Percentiles rank a stretch among this genome's conserved stretches.
These are phyloP conservation scores for Sporobolus alterniflorus DNA, from an alignment of 202 grass and related monocot species.

Conservation along the genomic window DNA sequence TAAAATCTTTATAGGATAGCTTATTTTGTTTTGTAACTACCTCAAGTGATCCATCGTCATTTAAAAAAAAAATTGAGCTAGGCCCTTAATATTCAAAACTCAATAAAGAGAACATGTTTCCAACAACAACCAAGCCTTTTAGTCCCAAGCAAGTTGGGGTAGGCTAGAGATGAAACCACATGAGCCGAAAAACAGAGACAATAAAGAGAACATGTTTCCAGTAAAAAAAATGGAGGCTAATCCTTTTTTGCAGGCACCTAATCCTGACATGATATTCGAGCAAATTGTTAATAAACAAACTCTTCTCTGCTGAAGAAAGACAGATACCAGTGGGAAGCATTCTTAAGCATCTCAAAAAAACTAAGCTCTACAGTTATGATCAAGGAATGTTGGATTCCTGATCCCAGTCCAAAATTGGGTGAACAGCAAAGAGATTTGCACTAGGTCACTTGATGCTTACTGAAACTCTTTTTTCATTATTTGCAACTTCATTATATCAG, in stretches of 20 bases:
- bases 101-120: neutral
- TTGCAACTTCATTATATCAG: neutral
- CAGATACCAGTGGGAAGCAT: neutral
- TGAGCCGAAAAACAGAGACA: no score
- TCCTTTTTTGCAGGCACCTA: neutral
- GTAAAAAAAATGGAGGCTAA: neutral
- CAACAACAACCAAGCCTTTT: no score
- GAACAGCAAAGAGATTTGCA: neutral
- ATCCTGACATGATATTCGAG: neutral
- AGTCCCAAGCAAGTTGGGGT: no score
- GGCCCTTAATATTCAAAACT: conserved; percentile 1
- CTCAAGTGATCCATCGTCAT: neutral
- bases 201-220: neutral
- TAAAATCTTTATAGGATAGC: neutral
- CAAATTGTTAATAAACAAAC: neutral
- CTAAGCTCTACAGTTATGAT: neutral
- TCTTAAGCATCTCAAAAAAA: neutral
- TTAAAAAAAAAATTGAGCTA: neutral
- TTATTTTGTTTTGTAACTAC: neutral
- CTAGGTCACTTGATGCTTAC: neutral
- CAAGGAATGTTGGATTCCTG: neutral
- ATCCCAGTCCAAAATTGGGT: neutral
- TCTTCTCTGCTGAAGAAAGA: neutral
- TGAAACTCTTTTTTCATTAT: conserved; percentile 19
- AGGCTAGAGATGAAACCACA: no score